A percentile compares a stretch with the other conserved stretches of the same genome.
phyloP scores from a whole-genome alignment of 805 yeast genomes.

The Metschnikowia chrysomelidarum region DNA sequence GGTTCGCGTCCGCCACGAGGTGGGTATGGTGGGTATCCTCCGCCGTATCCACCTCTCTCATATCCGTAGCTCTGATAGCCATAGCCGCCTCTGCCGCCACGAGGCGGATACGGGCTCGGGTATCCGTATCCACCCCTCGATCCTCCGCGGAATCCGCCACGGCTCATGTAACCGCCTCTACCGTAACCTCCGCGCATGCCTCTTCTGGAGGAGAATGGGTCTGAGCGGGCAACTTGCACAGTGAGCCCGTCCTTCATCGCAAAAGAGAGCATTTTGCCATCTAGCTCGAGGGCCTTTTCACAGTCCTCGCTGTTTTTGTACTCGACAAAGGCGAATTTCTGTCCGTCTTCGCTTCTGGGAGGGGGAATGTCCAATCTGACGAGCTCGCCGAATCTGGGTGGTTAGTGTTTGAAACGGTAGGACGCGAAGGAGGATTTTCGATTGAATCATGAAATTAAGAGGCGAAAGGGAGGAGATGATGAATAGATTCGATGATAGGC shows the following conservation, averaged over 20 bases:
- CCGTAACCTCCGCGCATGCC: conserved; percentile 24
- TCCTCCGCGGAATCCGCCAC: conserved; percentile 20
- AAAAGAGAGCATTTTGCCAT: conserved; percentile 44
- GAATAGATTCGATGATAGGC: conserved; percentile 6
- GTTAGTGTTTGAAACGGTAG: conserved; percentile 10
- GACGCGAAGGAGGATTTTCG: conserved; percentile 6
- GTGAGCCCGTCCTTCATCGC: conserved; percentile 42
- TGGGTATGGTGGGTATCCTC: conserved; percentile 17
- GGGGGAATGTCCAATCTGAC: conserved; percentile 63
- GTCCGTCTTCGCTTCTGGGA: conserved; percentile 56
- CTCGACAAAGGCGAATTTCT: conserved; percentile 64
- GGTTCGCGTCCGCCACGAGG: conserved; percentile 10
- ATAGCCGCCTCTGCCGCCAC: conserved; percentile 24
- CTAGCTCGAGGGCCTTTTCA: conserved; percentile 49
- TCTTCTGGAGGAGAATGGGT: conserved; percentile 45
- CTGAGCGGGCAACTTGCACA: conserved; percentile 56
- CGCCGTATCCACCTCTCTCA: conserved; percentile 25
- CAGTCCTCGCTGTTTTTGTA: conserved; percentile 52
- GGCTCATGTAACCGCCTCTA: conserved; percentile 19
- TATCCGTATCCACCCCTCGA: conserved; percentile 27
- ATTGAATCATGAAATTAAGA: conserved; percentile 1
- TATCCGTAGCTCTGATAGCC: conserved; percentile 19
- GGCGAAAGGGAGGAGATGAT: conserved; percentile 9
- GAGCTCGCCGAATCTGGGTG: conserved; percentile 50
- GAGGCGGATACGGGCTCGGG: conserved; percentile 18